Evolutionary conservation across 257 asterid species (phyloP).

Genomic region (Mentha longifolia): DNA sequence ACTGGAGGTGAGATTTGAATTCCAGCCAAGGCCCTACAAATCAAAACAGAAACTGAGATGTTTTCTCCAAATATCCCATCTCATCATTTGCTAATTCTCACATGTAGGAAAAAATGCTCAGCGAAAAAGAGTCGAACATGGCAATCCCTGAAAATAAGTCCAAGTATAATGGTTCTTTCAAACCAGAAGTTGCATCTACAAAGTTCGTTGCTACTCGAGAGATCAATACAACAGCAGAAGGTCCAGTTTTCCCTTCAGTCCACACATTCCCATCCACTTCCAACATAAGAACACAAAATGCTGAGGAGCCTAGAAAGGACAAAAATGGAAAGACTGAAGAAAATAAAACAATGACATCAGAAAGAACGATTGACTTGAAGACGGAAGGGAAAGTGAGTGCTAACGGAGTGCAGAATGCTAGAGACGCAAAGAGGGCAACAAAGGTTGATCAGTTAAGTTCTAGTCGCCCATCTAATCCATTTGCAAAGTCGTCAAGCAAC

Average conservation of each 20-base stretch:
- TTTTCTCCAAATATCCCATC: conserved; percentile 1
- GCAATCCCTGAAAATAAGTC: conserved; percentile 34
- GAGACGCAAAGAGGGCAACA: conserved; percentile 40
- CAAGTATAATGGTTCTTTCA: conserved; percentile 32
- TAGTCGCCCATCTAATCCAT: conserved; percentile 80
- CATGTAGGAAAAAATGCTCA: conserved; percentile 66
- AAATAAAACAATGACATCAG: conserved; percentile 36
- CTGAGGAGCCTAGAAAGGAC: conserved; percentile 45
- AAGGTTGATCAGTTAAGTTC: conserved; percentile 31
- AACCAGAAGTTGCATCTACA: conserved; percentile 36
- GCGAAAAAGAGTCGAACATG: conserved; percentile 44
- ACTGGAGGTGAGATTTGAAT: conserved; percentile 64
- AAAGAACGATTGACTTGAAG: conserved; percentile 44
- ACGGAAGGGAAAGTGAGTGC: conserved; percentile 29
- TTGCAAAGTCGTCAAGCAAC: conserved; percentile 65
- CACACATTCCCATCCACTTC: conserved; percentile 40
- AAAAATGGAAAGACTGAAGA: conserved; percentile 41
- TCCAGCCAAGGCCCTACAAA: background rate
- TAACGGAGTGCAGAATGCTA: conserved; percentile 30
- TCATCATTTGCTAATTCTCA: conserved; percentile 21
- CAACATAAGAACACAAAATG: conserved; percentile 35
- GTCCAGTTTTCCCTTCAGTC: conserved; percentile 37
- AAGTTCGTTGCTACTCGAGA: conserved; percentile 44
- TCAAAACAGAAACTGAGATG: background rate
- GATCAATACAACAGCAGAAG: conserved; percentile 43